Conservation (phyloP, 2,329 filamentous ascomycete species). For the Fusarium fujikuroi region DNA sequence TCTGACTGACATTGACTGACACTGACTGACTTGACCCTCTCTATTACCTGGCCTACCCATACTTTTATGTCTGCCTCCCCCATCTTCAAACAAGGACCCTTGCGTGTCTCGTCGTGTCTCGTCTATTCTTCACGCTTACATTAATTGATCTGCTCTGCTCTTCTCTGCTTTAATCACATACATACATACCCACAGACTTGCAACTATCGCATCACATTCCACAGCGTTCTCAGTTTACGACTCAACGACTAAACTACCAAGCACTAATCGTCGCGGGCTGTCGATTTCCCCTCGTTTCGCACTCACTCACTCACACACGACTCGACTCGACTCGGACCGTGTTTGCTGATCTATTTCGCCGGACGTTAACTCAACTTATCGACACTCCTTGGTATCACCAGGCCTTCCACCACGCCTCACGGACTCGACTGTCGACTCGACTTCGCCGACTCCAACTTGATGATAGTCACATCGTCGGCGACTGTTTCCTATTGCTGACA, state of each 20-base stretch:
- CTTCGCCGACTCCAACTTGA: neutral
- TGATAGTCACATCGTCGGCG: constrained; percentile 27
- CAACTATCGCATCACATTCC: constrained; percentile 16
- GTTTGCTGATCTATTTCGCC: constrained; percentile 8
- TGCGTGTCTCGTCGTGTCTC: constrained; percentile 18
- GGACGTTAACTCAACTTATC: constrained; percentile 15
- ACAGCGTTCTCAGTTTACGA: constrained; percentile 21
- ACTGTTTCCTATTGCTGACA: constrained; percentile 27
- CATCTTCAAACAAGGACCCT: constrained; percentile 28
- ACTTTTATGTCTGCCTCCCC: constrained; percentile 15
- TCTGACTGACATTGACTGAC: constrained; percentile 5
- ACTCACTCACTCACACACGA: constrained; percentile 14
- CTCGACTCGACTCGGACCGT: constrained; percentile 20
- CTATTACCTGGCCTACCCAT: neutral
- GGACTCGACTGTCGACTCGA: constrained; percentile 5
- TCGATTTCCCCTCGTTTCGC: constrained; percentile 41
- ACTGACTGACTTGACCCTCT: neutral
- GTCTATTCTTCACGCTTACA: constrained; percentile 14
- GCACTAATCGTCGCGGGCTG: constrained; percentile 44
- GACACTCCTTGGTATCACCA: constrained; percentile 30
- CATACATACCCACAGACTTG: constrained; percentile 18
- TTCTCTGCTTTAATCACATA: constrained; percentile 29
- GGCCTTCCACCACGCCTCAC: constrained; percentile 7
- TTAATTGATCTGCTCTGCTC: constrained; percentile 29
- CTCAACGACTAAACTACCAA: constrained; percentile 30